These are phyloP conservation scores for Wickerhamomyces pijperi DNA, from an alignment of 805 yeast genomes.

Conservation along the genomic window DNA sequence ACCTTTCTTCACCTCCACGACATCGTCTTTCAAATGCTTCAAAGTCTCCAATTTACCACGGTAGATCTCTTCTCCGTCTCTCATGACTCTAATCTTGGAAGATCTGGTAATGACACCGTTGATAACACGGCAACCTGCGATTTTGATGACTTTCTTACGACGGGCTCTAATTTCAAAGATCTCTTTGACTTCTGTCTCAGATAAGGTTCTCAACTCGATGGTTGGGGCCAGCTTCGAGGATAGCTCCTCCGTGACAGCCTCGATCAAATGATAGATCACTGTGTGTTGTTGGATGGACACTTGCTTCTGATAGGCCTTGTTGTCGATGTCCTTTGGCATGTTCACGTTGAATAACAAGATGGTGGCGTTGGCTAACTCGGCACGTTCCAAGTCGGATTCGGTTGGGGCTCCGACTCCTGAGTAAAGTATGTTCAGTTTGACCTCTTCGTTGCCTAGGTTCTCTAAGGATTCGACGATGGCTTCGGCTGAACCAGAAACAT, in stretches of 20 bases:
- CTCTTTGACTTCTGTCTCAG: conserved; percentile 60
- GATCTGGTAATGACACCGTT: conserved; percentile 57
- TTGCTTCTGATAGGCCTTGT: conserved; percentile 44
- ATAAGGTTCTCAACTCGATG: conserved; percentile 51
- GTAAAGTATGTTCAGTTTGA: conserved; percentile 54
- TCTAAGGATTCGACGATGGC: conserved; percentile 78
- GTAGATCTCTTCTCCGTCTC: conserved; percentile 35
- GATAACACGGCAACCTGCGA: conserved; percentile 82
- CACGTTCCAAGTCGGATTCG: conserved; percentile 56
- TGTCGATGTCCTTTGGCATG: conserved; percentile 45
- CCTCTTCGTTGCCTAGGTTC: conserved; percentile 82
- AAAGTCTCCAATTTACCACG: conserved; percentile 61
- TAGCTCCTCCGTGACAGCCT: conserved; percentile 62
- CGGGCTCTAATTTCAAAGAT: conserved; percentile 60
- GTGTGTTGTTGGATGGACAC: conserved; percentile 56
- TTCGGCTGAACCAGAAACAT: conserved; percentile 90
- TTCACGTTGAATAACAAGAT: conserved; percentile 73
- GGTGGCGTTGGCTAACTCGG: conserved; percentile 57
- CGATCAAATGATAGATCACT: conserved; percentile 81
- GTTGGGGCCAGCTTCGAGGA: conserved; percentile 52
- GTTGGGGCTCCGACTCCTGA: conserved; percentile 73
- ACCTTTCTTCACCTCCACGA: conserved; percentile 68
- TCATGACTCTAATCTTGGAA: conserved; percentile 44
- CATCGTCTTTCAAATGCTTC: conserved; percentile 76
- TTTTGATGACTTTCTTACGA: conserved; percentile 38